Evolutionary conservation across 2,329 filamentous ascomycete genomes (phyloP).

Genomic region (Microdochium nivale): DNA sequence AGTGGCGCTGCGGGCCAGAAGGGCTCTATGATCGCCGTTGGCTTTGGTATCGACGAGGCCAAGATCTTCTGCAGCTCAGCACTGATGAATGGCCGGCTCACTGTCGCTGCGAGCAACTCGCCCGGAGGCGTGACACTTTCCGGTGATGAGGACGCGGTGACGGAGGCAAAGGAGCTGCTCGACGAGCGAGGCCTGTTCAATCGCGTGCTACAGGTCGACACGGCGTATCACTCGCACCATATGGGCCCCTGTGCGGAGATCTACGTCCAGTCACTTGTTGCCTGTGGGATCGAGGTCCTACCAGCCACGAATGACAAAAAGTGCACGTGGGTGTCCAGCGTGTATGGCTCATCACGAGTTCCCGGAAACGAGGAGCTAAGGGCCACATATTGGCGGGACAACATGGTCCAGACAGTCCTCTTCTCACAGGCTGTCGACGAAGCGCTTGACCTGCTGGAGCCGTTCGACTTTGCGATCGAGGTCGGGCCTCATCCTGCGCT

Average conservation of each 20-base stretch:
- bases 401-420: slow-evolving; percentile 29
- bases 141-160: slow-evolving; percentile 15
- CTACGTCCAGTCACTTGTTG: slow-evolving; percentile 22
- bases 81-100: slow-evolving; percentile 11
- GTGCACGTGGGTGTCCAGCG: slow-evolving; percentile 30
- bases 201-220: slow-evolving; percentile 29
- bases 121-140: slow-evolving; percentile 18
- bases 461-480: slow-evolving; percentile 16
- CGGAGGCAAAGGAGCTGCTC: slow-evolving; percentile 10
- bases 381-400: slow-evolving; percentile 28
- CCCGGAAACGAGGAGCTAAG: slow-evolving; percentile 3
- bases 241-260: slow-evolving; percentile 30
- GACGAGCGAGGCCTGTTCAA: slow-evolving; percentile 18
- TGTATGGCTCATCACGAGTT: slow-evolving; percentile 16
- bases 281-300: slow-evolving; percentile 17
- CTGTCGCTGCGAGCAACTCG: slow-evolving; percentile 18
- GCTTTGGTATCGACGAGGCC: slow-evolving; percentile 16
- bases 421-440: slow-evolving; percentile 25
- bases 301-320: slow-evolving; percentile 3
- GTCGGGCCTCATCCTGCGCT: slow-evolving; percentile 20
- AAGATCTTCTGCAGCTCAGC: slow-evolving; percentile 11
- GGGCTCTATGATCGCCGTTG: slow-evolving; percentile 19
- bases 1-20: slow-evolving; percentile 6
- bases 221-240: slow-evolving; percentile 40
- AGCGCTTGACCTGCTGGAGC: slow-evolving; percentile 15